A percentile compares a stretch with the other conserved stretches of the same genome.
Conservation (phyloP, 345 rosid genomes). For the Gossypium anomalum region DNA sequence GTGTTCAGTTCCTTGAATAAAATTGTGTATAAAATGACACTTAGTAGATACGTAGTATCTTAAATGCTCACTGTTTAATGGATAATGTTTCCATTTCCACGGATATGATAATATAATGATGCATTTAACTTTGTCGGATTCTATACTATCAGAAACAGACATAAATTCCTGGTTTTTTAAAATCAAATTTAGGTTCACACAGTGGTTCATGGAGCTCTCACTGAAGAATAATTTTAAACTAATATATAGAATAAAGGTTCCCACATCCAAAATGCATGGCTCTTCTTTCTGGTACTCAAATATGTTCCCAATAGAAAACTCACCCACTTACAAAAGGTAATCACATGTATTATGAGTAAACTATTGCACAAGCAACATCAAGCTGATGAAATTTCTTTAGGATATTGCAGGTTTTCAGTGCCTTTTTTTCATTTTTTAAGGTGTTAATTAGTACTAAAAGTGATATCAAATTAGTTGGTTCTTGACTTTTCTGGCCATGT, state of each 20-base stretch:
- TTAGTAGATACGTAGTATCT: not conserved
- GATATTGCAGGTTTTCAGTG: not conserved
- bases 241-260: constrained; percentile 11
- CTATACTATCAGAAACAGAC: not conserved
- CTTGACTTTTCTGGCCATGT: not conserved
- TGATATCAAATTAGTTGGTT: not conserved
- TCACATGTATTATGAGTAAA: too few species aligned
- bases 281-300: not conserved
- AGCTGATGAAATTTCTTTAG: not conserved
- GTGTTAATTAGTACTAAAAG: not conserved
- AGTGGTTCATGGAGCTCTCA: not conserved
- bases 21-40: constrained; percentile 22
- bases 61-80: not conserved
- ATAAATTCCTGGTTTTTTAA: not conserved
- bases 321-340: not conserved
- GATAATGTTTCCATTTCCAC: constrained; percentile 7
- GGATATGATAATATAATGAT: not conserved
- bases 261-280: not conserved
- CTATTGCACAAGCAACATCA: too few species aligned
- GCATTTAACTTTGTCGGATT: not conserved
- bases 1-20: constrained; percentile 23
- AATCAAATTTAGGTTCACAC: not conserved
- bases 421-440: not conserved
- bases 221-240: constrained; percentile 13
- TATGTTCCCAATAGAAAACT: constrained; percentile 11